Evolutionary conservation across 2,329 filamentous ascomycete species (phyloP).

Genomic region (Pyrenophora graminea): DNA sequence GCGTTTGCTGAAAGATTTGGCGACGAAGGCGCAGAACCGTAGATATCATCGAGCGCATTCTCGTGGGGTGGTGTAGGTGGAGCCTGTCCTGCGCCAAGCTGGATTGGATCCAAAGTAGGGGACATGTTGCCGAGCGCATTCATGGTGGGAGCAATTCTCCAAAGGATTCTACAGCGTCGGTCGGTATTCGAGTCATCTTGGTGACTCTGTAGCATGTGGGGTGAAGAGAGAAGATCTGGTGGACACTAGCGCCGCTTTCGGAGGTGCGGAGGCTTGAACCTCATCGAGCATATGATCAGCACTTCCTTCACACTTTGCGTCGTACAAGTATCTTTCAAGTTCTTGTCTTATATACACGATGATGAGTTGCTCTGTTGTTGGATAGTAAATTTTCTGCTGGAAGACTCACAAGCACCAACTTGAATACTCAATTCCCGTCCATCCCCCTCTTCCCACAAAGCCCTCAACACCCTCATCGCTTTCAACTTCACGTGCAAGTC

Average conservation of each 20-base stretch:
- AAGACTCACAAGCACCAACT: too few relatives aligned
- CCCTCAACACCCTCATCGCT: too few relatives aligned
- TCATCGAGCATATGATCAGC: conserved; percentile 7
- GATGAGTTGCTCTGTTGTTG: too few relatives aligned
- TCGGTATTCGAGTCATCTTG: conserved; percentile 15
- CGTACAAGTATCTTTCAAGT: too few relatives aligned
- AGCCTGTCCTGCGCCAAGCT: conserved; percentile 35
- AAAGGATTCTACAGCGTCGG: not conserved
- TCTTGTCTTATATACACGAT: too few relatives aligned
- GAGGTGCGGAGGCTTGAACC: conserved; percentile 26
- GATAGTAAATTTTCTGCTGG: too few relatives aligned
- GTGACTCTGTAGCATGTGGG: conserved; percentile 10
- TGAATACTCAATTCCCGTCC: too few relatives aligned
- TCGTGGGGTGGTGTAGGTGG: conserved; percentile 42
- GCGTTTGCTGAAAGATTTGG: conserved; percentile 28
- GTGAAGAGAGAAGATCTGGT: conserved; percentile 13
- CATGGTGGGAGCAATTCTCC: conserved; percentile 11
- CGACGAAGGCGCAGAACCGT: conserved; percentile 51
- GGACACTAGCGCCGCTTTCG: conserved; percentile 19
- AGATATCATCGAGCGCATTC: conserved; percentile 52
- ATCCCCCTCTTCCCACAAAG: too few relatives aligned
- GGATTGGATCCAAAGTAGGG: conserved; percentile 30
- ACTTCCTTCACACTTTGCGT: not conserved
- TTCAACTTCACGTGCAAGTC: too few relatives aligned
- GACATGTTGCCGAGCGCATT: conserved; percentile 28